phyloP scores from a whole-genome alignment of 73 alveolate genomes.

The Uronychia binucleata region DNA sequence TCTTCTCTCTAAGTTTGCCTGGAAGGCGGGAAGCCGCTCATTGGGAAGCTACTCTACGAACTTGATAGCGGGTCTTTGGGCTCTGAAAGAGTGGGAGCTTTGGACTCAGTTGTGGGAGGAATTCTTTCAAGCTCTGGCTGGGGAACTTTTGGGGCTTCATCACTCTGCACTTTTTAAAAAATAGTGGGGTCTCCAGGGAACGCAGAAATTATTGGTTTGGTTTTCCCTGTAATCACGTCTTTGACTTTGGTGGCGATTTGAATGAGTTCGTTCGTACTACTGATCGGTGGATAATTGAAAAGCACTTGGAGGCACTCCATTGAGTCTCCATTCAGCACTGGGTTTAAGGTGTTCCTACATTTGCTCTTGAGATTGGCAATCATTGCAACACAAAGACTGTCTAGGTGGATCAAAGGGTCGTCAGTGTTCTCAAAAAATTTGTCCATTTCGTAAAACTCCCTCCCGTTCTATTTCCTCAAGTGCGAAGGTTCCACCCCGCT shows the following conservation, averaged over 20 bases:
- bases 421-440: not conserved
- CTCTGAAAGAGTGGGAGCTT: not conserved
- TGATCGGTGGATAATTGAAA: not conserved
- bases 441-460: slow-evolving; percentile 34
- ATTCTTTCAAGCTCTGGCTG: not conserved
- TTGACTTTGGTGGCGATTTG: not conserved
- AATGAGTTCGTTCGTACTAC: not conserved
- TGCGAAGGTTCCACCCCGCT: slow-evolving; percentile 45
- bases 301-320: not conserved
- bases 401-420: slow-evolving; percentile 60
- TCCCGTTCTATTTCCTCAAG: slow-evolving; percentile 24
- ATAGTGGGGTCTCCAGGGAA: not conserved
- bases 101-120: not conserved
- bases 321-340: not conserved
- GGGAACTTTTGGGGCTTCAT: not conserved
- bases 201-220: not conserved
- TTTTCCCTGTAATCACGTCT: not conserved
- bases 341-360: not conserved
- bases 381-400: slow-evolving; percentile 73
- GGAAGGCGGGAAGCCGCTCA: not conserved
- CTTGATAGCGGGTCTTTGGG: not conserved
- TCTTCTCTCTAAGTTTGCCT: not conserved
- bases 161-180: too few species aligned
- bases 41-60: not conserved
- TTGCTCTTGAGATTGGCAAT: slow-evolving; percentile 16